Conservation (phyloP, 176 grass and related monocot genomes). For the Miscanthus lutarioriparius region DNA sequence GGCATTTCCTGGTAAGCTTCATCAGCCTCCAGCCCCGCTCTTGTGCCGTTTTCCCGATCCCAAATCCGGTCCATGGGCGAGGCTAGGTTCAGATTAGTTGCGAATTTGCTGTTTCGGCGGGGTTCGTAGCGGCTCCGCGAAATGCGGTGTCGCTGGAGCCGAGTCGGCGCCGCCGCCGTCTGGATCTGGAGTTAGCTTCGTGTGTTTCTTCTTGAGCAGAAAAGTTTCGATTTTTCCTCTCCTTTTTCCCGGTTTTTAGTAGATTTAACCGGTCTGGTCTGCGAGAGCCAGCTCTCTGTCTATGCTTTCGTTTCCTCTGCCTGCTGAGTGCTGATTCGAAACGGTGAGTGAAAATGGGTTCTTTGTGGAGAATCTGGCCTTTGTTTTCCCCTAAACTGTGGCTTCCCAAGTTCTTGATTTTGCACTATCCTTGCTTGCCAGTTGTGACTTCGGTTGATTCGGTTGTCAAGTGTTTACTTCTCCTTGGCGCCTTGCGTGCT, state of each 20-base stretch:
- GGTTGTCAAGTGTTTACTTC: slow-evolving; percentile 8
- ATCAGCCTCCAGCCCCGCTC: not conserved
- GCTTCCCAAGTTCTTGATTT: slow-evolving; percentile 1
- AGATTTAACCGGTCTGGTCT: not conserved
- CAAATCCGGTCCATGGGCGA: not conserved
- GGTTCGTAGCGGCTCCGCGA: slow-evolving; percentile 12
- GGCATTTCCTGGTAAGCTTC: slow-evolving; percentile 42
- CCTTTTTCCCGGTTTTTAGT: not conserved
- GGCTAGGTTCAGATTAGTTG: not conserved
- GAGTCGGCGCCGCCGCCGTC: not conserved
- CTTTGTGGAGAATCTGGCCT: slow-evolving; percentile 10
- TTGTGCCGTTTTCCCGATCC: not conserved
- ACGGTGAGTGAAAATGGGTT: slow-evolving; percentile 19
- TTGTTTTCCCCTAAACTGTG: not conserved
- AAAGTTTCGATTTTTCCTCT: not conserved
- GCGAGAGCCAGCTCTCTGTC: not conserved
- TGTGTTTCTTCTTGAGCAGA: not conserved
- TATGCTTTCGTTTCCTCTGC: not conserved
- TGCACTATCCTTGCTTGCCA: slow-evolving; percentile 3
- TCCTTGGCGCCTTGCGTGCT: not conserved
- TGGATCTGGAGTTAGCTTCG: slow-evolving; percentile 39
- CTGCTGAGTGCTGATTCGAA: not conserved
- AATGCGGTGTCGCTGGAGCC: slow-evolving; percentile 40
- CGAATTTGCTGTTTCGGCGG: not conserved
- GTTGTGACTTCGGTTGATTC: slow-evolving; percentile 18